A percentile compares a stretch with the other conserved stretches of the same genome.
Conservation (phyloP, 495 filamentous ascomycete genomes). For the Hypoxylon trugodes region DNA sequence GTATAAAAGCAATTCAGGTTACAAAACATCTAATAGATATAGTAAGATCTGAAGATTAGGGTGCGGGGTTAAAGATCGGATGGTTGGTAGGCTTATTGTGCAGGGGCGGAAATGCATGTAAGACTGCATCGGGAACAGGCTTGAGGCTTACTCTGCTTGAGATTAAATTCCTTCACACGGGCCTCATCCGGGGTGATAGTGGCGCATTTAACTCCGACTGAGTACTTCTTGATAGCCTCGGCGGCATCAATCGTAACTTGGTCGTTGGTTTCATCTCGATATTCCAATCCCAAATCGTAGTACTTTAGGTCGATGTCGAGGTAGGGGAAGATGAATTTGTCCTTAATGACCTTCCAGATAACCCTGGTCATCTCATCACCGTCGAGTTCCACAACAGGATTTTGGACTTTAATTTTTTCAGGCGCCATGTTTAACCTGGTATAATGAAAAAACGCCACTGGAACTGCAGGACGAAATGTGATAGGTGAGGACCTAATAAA, state of each 20-base stretch:
- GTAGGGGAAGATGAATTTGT: constrained; percentile 96
- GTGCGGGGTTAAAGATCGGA: constrained; percentile 20
- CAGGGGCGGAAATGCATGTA: constrained; percentile 15
- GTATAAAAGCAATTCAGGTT: neutral
- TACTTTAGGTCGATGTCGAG: constrained; percentile 98
- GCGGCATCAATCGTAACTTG: constrained; percentile 93
- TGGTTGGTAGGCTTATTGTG: constrained; percentile 8
- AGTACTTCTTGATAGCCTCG: constrained; percentile 98
- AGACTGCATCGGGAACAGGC: constrained; percentile 16
- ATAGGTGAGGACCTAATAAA: constrained; percentile 38
- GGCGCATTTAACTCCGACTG: constrained; percentile 97
- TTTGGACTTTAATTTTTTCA: constrained; percentile 94
- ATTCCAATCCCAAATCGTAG: constrained; percentile 95
- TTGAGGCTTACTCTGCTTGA: constrained; percentile 84
- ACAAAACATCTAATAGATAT: no score
- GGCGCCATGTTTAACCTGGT: constrained; percentile 38
- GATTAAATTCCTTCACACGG: constrained; percentile 94
- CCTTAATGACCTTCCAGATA: constrained; percentile 98
- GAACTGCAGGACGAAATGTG: constrained; percentile 30
- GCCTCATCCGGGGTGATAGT: constrained; percentile 98
- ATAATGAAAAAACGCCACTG: constrained; percentile 45
- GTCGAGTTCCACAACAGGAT: constrained; percentile 95
- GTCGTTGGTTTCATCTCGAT: constrained; percentile 95
- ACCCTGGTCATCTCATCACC: constrained; percentile 99
- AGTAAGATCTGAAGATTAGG: constrained; percentile 2